Base-by-base conservation (phyloP, 2,329 filamentous ascomycete genomes). In the Hymenoscyphus occultus region DNA sequence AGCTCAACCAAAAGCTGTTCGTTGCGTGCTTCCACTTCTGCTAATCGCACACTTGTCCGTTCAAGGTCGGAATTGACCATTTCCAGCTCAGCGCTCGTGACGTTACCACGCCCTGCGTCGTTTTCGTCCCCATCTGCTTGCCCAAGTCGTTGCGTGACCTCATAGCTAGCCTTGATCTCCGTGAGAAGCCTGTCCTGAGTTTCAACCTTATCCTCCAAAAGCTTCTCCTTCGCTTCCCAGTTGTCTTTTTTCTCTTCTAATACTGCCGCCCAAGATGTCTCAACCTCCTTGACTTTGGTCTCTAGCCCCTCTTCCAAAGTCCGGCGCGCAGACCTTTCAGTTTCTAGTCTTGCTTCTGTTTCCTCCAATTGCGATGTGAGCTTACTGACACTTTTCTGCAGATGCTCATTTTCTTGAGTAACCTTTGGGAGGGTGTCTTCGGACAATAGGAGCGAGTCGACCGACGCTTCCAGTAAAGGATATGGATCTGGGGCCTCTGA, bases 401-500 rank as follows among this genome's bases (percentile, higher is more conserved):
- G 80, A 67, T 92, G 90, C 71, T 91, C 83, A 74, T 97, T 97
- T 77, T 99, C 96, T 58, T 89, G 83, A n/a, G 87, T 91, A 64
- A 99, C 83, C 74, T 91, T 95, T 0, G 95, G 95, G 5, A 98
- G 82, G 1, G 92, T 96, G 71, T 99, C 94, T 78, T 97, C 93
- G 28, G 93, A 92, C 14, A 95, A 83, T 5, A 98, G 89, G 74
- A 98, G 88, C 3, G 94, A 93, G 76, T 99, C 95, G 70, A 99
- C 91, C 0, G 94, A 97, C 32, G 95, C 94, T 80, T 99, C 96
- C 54, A 99, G 89, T 32, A 99, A 82, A 7, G 95, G 95, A 72
- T 98, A 99, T 51, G 95, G 95, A 76, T 99, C 95, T 16, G 95
- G 95, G 0, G 92, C 95, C 80, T 99, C 96, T 62, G 94, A 97